Conservation (phyloP, 2,329 filamentous ascomycete genomes). For the Penicillium sp. region DNA sequence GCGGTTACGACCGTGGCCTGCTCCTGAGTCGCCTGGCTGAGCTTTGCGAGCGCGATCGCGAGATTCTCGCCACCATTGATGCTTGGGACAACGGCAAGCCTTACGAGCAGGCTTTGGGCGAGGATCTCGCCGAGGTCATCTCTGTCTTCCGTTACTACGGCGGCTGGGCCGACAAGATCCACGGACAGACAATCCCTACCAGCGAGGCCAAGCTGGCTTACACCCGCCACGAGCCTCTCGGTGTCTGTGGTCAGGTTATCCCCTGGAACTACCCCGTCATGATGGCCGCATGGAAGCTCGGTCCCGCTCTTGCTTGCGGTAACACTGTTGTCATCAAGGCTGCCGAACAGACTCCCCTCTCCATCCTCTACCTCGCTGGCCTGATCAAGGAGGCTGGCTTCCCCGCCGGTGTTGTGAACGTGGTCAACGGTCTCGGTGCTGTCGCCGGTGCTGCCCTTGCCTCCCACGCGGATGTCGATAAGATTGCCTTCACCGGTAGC, state of each 20-base stretch:
- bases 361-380: slow-evolving; percentile 7
- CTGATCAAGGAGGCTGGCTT: slow-evolving; percentile 25
- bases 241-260: slow-evolving; percentile 2
- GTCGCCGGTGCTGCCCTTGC: slow-evolving; percentile 16
- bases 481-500: slow-evolving; percentile 10
- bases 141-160: slow-evolving; percentile 61
- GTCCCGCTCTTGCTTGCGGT: slow-evolving; percentile 8
- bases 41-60: slow-evolving; percentile 11
- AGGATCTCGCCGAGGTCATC: slow-evolving; percentile 5
- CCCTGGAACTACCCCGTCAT: slow-evolving; percentile 10
- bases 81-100: slow-evolving; percentile 6
- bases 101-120: slow-evolving; percentile 1
- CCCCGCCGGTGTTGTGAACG: slow-evolving; percentile 25
- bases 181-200: slow-evolving; percentile 68
- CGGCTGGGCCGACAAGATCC: slow-evolving; percentile 93
- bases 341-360: slow-evolving; percentile 10
- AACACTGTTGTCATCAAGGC: slow-evolving; percentile 12
- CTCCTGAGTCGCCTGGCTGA: not conserved
- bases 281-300: slow-evolving; percentile 8
- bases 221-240: slow-evolving; percentile 3
- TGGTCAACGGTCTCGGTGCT: slow-evolving; percentile 22
- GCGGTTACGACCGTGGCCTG: not conserved
- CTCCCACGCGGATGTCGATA: slow-evolving; percentile 4
- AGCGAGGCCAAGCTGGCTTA: slow-evolving; percentile 5
- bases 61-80: slow-evolving; percentile 3